phyloP scores from a whole-genome alignment of 208 protist species.

The Trypanosoma lewisi region DNA sequence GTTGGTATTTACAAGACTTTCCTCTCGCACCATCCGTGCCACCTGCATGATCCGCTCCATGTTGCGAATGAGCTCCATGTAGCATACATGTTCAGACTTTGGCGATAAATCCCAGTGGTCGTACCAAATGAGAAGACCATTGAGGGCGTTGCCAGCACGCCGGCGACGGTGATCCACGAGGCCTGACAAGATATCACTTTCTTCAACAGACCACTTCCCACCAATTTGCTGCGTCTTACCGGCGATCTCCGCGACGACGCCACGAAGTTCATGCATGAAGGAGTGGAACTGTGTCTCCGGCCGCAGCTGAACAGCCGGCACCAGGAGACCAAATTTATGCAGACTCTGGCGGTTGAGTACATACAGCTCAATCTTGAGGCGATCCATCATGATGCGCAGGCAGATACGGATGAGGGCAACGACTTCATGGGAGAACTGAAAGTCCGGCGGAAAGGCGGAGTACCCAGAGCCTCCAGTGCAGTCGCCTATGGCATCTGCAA shows the following conservation, averaged over 20 bases:
- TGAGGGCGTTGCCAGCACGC: constrained; percentile 49
- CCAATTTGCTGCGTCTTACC: constrained; percentile 51
- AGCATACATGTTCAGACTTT: constrained; percentile 70
- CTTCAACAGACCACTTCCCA: constrained; percentile 56
- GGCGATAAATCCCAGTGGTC: constrained; percentile 76
- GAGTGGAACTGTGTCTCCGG: constrained; percentile 64
- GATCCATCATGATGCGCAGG: constrained; percentile 66
- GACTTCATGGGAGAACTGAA: constrained; percentile 62
- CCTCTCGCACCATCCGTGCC: constrained; percentile 59
- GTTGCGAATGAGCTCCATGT: constrained; percentile 85
- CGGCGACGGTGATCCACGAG: constrained; percentile 67
- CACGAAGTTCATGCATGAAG: constrained; percentile 69
- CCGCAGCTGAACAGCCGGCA: constrained; percentile 59
- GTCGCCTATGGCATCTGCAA: constrained; percentile 36
- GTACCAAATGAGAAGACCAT: constrained; percentile 80
- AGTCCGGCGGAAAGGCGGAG: constrained; percentile 59
- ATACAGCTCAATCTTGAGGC: constrained; percentile 75
- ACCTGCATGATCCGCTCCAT: constrained; percentile 67
- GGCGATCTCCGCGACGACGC: constrained; percentile 58
- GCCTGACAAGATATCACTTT: constrained; percentile 52
- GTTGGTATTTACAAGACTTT: constrained; percentile 66
- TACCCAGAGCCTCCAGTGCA: constrained; percentile 34
- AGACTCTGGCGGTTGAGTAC: constrained; percentile 70
- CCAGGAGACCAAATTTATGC: constrained; percentile 50
- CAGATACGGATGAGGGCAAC: constrained; percentile 60